Conservation (phyloP, 208 protist genomes). For the Trypanosoma avium region DNA sequence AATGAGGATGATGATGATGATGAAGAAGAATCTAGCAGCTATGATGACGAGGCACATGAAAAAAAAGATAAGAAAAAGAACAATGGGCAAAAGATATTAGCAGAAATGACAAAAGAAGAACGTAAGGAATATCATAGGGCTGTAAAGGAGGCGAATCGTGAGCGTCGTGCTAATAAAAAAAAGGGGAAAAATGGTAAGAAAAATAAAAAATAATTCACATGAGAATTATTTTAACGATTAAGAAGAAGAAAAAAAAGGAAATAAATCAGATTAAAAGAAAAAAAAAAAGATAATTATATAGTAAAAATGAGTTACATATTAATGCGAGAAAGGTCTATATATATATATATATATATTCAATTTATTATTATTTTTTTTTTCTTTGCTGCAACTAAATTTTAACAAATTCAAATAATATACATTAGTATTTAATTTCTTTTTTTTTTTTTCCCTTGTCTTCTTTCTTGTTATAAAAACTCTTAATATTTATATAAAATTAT, state of each 20-base stretch:
- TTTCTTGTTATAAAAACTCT: too few relatives aligned
- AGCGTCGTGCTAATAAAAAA: slow-evolving; percentile 77
- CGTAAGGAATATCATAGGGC: slow-evolving; percentile 71
- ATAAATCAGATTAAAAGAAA: background rate
- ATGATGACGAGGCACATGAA: slow-evolving; percentile 52
- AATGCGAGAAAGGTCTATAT: background rate
- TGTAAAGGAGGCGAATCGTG: slow-evolving; percentile 80
- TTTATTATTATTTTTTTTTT: background rate
- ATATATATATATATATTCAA: background rate
- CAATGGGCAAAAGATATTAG: slow-evolving; percentile 39
- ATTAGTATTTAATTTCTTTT: too few relatives aligned
- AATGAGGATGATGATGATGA: slow-evolving; percentile 55
- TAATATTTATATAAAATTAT: too few relatives aligned
- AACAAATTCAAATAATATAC: too few relatives aligned
- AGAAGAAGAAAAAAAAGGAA: background rate
- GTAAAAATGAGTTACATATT: background rate
- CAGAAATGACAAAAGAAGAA: slow-evolving; percentile 86
- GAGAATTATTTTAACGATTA: background rate
- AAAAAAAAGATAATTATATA: background rate
- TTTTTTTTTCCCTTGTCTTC: too few relatives aligned
- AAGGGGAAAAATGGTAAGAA: slow-evolving; percentile 48
- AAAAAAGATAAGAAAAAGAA: too few relatives aligned
- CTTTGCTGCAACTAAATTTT: too few relatives aligned
- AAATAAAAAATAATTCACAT: slow-evolving; percentile 28
- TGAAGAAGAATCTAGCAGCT: slow-evolving; percentile 48